Evolutionary conservation across 371 early-diverging fungal species (phyloP).

Genomic region (Edhazardia aedis): DNA sequence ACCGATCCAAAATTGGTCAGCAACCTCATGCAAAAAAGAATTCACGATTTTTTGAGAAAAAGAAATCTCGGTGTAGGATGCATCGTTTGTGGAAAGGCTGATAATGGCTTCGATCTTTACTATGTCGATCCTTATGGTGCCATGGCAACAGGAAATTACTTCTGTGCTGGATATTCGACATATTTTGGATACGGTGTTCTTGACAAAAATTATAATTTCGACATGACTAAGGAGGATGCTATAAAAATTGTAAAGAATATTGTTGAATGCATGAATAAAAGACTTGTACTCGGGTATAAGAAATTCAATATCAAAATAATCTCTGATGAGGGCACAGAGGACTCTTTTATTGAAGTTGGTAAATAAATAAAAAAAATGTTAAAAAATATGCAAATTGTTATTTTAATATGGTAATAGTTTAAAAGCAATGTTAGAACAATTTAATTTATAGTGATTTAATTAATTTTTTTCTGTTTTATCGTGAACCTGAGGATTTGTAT

Average conservation of each 20-base stretch:
- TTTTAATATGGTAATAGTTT: too few species aligned
- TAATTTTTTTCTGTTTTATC: too few species aligned
- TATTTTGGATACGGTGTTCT: slow-evolving; percentile 27
- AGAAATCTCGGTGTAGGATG: slow-evolving; percentile 10
- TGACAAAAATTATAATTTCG: slow-evolving; percentile 20
- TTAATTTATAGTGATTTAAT: too few species aligned
- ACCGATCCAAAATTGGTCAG: slow-evolving; percentile 16
- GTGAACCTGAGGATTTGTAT: too few species aligned
- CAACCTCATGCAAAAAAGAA: slow-evolving; percentile 21
- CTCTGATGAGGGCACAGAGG: too few species aligned
- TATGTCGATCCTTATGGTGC: slow-evolving; percentile 35
- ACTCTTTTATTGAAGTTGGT: too few species aligned
- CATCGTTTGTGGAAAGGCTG: slow-evolving; percentile 19
- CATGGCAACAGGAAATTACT: slow-evolving; percentile 11
- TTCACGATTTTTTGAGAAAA: slow-evolving; percentile 15
- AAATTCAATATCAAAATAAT: too few species aligned
- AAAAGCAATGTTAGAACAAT: too few species aligned
- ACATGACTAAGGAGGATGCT: slow-evolving; percentile 17
- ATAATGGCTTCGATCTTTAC: slow-evolving; percentile 6
- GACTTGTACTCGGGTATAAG: slow-evolving; percentile 21
- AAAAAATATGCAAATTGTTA: too few species aligned
- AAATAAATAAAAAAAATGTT: too few species aligned
- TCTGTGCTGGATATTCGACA: slow-evolving; percentile 23
- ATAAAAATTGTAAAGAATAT: slow-evolving; percentile 18
- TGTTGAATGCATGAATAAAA: slow-evolving; percentile 28